Evolutionary conservation across 768 basidiomycete species (phyloP).

Genomic region (Termitomyces sp.): DNA sequence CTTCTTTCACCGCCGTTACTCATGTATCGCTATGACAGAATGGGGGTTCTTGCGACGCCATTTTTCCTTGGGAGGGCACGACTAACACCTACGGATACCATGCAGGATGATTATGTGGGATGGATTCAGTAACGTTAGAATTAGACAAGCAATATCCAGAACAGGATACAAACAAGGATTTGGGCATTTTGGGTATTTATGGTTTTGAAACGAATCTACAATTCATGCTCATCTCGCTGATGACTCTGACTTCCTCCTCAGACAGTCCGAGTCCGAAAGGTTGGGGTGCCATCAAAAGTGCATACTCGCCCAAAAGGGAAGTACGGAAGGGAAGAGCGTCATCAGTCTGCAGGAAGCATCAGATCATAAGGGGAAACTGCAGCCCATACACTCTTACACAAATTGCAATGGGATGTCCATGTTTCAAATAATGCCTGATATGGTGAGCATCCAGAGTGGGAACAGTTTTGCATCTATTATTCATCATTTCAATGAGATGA

Average conservation of each 20-base stretch:
- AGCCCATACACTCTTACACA: conserved; percentile 43
- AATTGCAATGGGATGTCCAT: conserved; percentile 66
- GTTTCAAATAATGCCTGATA: conserved; percentile 57
- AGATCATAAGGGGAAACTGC: background rate
- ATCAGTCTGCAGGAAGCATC: conserved; percentile 53
- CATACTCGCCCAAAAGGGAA: conserved; percentile 72
- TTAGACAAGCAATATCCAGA: background rate
- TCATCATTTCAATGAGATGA: background rate
- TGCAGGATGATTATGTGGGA: background rate
- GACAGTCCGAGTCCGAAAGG: conserved; percentile 69
- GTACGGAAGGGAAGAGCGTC: conserved; percentile 77
- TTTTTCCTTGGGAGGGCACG: background rate
- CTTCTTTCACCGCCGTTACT: background rate
- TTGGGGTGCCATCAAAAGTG: conserved; percentile 65
- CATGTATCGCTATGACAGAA: background rate
- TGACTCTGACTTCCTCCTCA: conserved; percentile 45
- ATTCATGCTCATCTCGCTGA: conserved; percentile 62
- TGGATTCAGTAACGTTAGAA: background rate
- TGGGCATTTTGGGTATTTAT: background rate
- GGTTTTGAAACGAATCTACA: conserved; percentile 18
- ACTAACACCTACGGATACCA: background rate
- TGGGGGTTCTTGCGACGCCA: background rate
- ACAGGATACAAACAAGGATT: background rate
- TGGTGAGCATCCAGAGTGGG: conserved; percentile 63
- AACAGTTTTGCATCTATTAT: conserved; percentile 63